phyloP scores from a whole-genome alignment of 2,329 filamentous ascomycete species.

The Trichoderma simmonsii region DNA sequence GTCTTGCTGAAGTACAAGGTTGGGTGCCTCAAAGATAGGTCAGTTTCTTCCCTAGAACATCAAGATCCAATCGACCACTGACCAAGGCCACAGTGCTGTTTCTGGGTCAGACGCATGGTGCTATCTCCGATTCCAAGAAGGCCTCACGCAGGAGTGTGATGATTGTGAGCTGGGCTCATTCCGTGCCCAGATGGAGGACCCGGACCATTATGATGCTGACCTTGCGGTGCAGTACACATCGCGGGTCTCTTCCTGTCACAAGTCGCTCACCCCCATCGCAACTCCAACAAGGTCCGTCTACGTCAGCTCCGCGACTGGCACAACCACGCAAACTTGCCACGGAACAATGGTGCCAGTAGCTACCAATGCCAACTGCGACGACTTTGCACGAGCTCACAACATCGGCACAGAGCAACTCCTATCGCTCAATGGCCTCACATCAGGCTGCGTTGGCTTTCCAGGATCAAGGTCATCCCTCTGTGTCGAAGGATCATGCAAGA shows the following conservation, averaged over 20 bases:
- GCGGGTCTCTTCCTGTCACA: neutral
- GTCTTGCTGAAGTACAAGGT: neutral
- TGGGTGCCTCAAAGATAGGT: neutral
- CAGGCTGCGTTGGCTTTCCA: neutral
- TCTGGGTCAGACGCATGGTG: neutral
- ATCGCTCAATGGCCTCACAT: neutral
- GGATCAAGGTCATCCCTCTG: neutral
- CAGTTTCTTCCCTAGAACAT: neutral
- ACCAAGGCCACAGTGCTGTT: neutral
- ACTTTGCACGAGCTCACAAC: neutral
- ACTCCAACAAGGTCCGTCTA: neutral
- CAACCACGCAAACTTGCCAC: neutral
- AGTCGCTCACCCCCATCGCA: neutral
- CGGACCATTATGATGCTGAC: neutral
- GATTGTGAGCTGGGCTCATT: neutral
- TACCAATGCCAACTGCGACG: neutral
- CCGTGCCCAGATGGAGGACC: neutral
- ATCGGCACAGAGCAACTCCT: neutral
- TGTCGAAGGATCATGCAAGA: neutral
- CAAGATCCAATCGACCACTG: neutral
- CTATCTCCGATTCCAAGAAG: neutral
- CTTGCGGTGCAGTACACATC: neutral
- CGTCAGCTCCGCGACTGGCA: neutral
- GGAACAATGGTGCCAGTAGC: neutral
- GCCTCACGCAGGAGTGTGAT: neutral